A percentile compares a stretch with the other conserved stretches of the same genome.
Conservation (phyloP, 1,284 basidiomycete species). For the Flammula alnicola region DNA sequence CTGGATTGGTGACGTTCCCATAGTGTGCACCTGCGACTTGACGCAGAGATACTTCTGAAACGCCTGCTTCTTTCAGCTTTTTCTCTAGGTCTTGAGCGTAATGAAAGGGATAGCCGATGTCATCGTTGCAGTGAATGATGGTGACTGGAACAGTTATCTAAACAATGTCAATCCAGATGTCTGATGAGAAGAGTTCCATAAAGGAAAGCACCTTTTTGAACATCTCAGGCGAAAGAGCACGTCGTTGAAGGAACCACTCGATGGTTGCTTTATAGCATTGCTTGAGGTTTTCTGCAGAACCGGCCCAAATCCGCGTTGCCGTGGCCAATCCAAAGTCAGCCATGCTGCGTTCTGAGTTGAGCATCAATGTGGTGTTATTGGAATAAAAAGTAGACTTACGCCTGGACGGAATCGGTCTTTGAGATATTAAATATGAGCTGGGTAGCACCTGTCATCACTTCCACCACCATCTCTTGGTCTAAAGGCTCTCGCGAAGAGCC, state of each 20-base stretch:
- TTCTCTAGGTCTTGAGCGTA: conserved; percentile 26
- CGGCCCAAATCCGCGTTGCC: conserved; percentile 32
- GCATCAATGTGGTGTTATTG: background rate
- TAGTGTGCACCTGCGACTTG: conserved; percentile 34
- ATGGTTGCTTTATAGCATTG: conserved; percentile 34
- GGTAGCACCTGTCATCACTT: conserved; percentile 36
- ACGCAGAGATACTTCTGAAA: conserved; percentile 24
- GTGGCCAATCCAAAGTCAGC: conserved; percentile 24
- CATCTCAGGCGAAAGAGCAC: conserved; percentile 27
- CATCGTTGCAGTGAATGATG: conserved; percentile 36
- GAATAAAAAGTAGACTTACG: conserved; percentile 30
- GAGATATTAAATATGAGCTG: conserved; percentile 42
- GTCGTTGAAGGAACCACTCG: conserved; percentile 39
- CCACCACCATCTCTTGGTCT: conserved; percentile 31
- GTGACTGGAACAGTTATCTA: conserved; percentile 35
- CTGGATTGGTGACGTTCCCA: conserved; percentile 31
- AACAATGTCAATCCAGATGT: too few species aligned
- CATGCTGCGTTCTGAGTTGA: conserved; percentile 25
- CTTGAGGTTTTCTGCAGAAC: conserved; percentile 30
- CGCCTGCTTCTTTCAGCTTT: conserved; percentile 23
- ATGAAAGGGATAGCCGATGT: conserved; percentile 34
- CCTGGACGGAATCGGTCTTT: conserved; percentile 29
- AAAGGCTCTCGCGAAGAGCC: conserved; percentile 9
- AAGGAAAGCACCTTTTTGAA: conserved; percentile 29
- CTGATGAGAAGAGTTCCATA: background rate